phyloP scores from a whole-genome alignment of 768 basidiomycete genomes.

The Boletales sp. region DNA sequence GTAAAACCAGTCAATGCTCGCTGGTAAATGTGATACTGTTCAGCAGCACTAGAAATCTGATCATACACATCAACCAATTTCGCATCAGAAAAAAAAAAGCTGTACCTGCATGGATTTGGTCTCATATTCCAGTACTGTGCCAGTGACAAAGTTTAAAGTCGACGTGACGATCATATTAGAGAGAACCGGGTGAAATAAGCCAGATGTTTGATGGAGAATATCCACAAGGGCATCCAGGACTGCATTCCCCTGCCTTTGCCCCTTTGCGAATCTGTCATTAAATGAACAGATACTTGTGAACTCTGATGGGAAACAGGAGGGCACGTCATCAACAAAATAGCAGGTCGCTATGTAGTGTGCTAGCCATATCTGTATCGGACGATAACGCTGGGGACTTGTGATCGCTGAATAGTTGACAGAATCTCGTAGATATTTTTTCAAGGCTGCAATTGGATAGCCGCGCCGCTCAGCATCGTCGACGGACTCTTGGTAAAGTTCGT shows the following conservation, averaged over 20 bases:
- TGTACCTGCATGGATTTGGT: background rate
- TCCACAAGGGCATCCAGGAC: background rate
- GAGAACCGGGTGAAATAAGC: background rate
- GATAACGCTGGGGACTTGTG: background rate
- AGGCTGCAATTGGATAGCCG: background rate
- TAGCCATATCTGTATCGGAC: background rate
- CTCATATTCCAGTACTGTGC: background rate
- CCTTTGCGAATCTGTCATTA: background rate
- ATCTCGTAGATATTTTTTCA: background rate
- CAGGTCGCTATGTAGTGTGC: background rate
- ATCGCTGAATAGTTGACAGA: background rate
- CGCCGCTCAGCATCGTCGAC: slow-evolving; percentile 13
- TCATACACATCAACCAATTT: background rate
- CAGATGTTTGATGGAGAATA: background rate
- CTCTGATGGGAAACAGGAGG: background rate
- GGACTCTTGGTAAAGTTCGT: slow-evolving; percentile 10
- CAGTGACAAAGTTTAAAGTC: background rate
- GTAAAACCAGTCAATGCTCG: slow-evolving; percentile 26
- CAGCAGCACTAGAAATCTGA: slow-evolving; percentile 10
- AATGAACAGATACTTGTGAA: background rate
- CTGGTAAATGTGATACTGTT: slow-evolving; percentile 17
- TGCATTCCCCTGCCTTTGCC: background rate
- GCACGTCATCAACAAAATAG: background rate
- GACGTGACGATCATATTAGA: background rate
- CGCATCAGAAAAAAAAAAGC: slow-evolving; percentile 1